Evolutionary conservation across 148 eudicot genomes (phyloP).

Genomic region (Persicaria tinctoria): DNA sequence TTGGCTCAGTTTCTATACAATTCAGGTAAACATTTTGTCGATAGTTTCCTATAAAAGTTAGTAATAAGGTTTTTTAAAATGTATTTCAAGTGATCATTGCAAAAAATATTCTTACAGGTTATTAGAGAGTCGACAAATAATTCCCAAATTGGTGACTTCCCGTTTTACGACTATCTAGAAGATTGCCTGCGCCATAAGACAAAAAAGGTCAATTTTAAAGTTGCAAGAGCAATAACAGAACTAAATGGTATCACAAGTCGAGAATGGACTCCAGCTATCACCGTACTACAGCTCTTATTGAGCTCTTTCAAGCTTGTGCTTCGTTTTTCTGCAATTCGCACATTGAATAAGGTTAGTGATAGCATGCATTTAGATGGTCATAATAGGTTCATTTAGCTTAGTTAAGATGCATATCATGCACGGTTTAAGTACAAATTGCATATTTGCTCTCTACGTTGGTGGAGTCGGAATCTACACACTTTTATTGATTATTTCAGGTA

Average conservation of each 20-base stretch:
- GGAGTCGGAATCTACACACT: too few relatives aligned
- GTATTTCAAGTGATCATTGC: background rate
- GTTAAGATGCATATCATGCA: too few relatives aligned
- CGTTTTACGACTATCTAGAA: constrained; percentile 88
- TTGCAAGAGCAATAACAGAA: constrained; percentile 91
- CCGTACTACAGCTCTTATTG: constrained; percentile 63
- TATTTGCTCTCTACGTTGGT: too few relatives aligned
- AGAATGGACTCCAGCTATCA: constrained; percentile 87
- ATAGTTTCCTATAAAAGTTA: constrained; percentile 7
- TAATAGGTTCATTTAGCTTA: too few relatives aligned
- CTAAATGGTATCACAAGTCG: constrained; percentile 75
- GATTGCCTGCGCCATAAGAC: constrained; percentile 93
- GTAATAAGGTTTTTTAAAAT: too few relatives aligned
- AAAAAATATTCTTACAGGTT: constrained; percentile 35
- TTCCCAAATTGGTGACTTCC: constrained; percentile 72
- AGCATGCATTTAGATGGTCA: too few relatives aligned
- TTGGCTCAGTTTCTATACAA: constrained; percentile 89
- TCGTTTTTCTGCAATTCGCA: constrained; percentile 90
- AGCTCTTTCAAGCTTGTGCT: constrained; percentile 40
- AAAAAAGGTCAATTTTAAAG: constrained; percentile 92
- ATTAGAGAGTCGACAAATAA: constrained; percentile 63
- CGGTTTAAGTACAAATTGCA: too few relatives aligned
- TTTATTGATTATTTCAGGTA: too few relatives aligned
- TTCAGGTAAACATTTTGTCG: constrained; percentile 46
- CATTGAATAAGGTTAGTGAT: constrained; percentile 93